Evolutionary conservation across 1,284 basidiomycete species (phyloP), one percentile per base, ranked within the genome.

Genomic region (Fistulinella cinereoalba): DNA sequence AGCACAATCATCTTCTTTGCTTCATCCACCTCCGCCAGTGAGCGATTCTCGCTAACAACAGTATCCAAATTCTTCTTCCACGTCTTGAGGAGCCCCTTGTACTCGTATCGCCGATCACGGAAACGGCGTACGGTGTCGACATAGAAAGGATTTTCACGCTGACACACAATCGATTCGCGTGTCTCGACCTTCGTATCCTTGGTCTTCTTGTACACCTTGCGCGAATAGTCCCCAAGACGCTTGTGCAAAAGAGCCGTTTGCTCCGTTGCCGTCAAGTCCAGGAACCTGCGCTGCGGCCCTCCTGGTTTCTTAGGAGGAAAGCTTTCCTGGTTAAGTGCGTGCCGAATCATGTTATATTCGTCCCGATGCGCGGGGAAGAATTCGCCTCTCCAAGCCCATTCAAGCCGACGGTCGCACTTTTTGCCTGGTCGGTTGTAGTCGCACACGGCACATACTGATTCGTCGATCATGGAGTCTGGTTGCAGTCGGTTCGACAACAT

Each of bases 1-100:
- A 99, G 71, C n/a, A 99, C 95, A 56, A 99, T 94, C 91, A 99
- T 95, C 76, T 97, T 97, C 74, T 92, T 97, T 37, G 97, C 97
- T 68, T 99, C 97, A 56, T 96, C 92, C 37, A 96, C 80, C 59
- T 96, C 93, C 6, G 86, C 81, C 24, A 97, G 77, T 1, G 85
- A 81, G 2, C 82, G 79, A 12, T 85, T 83, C 53, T 84, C 81
- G 15, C 74, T 71, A 7, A 81, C 51, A 27, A 88, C 80, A 16
- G 75, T 77, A 61, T 99, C 97, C 27, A 98, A 80, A 59, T 93
- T 98, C 76, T 97, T 97, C 81, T 99, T 99, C 97, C 96, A 99
- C 3, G 91, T 96, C 74, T 99, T 99, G 73, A 88, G 96, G 34
- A 98, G 75, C 9, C 96, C 97, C 71, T 99, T 99, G 80, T 99